Conservation (phyloP, 83 land plant species). For the Diphasiastrum complanatum region DNA sequence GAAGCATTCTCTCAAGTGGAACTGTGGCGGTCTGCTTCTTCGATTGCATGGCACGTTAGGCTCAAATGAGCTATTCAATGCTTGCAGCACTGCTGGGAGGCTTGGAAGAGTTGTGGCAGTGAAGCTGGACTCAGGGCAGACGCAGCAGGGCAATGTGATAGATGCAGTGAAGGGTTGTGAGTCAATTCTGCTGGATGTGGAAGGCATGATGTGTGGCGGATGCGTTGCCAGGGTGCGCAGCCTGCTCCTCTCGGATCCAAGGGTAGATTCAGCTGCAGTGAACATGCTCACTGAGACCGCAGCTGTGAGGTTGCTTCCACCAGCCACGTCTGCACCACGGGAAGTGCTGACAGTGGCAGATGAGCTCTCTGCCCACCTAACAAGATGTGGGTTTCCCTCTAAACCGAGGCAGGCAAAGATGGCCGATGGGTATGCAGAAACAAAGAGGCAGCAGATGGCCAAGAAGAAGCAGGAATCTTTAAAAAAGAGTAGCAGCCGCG, state of each 20-base stretch:
- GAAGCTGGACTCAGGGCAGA: conserved; percentile 1
- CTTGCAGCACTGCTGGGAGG: too few relatives aligned
- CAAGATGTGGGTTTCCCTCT: conserved; percentile 74
- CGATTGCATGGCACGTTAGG: too few relatives aligned
- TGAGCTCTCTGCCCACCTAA: conserved; percentile 53
- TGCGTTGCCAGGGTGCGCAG: conserved; percentile 82
- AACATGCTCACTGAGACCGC: conserved; percentile 95
- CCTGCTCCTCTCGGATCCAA: conserved; percentile 49
- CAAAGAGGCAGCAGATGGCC: conserved; percentile 65
- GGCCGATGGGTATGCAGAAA: conserved; percentile 46
- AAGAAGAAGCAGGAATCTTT: conserved; percentile 57
- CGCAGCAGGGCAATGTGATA: conserved; percentile 5
- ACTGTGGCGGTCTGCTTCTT: too few relatives aligned
- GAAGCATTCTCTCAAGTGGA: too few relatives aligned
- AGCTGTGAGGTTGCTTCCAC: conserved; percentile 31
- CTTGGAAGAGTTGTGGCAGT: conserved; percentile 7
- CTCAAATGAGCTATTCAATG: too few relatives aligned
- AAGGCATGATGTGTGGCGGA: conserved; percentile 98
- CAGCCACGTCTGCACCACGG: not conserved
- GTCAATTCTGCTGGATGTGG: conserved; percentile 64
- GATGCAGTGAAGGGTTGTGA: not conserved
- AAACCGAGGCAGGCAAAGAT: conserved; percentile 41
- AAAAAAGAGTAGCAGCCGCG: conserved; percentile 56
- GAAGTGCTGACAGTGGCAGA: conserved; percentile 26
- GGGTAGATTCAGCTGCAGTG: conserved; percentile 79